Percentiles rank a stretch among this genome's conserved stretches.
These are phyloP conservation scores for Fusarium nelsonii DNA, from an alignment of 2,329 filamentous ascomycete genomes.

Conservation along the genomic window DNA sequence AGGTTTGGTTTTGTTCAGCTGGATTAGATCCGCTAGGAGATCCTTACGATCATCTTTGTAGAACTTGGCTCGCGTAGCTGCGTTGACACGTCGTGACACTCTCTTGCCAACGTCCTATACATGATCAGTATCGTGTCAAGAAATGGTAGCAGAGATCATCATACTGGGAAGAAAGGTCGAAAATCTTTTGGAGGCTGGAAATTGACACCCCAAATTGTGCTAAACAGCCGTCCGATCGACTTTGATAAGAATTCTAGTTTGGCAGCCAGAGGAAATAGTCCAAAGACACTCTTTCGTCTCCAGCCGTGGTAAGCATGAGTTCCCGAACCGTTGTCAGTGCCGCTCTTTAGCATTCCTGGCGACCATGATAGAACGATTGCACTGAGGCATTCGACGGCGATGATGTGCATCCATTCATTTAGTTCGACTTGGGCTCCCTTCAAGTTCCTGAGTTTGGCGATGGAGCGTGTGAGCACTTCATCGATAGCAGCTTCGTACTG, in stretches of 20 bases:
- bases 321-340: constrained; percentile 62
- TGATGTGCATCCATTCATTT: constrained; percentile 69
- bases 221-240: constrained; percentile 55
- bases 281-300: constrained; percentile 66
- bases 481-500: constrained; percentile 59
- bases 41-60: constrained; percentile 54
- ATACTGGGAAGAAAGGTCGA: constrained; percentile 63
- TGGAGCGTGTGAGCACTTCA: constrained; percentile 52
- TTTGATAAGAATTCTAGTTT: constrained; percentile 56
- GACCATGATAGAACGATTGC: constrained; percentile 66
- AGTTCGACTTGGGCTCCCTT: constrained; percentile 59
- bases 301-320: constrained; percentile 63
- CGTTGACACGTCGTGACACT: constrained; percentile 53
- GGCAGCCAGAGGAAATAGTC: constrained; percentile 60
- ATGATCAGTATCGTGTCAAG: not conserved
- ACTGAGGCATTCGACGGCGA: constrained; percentile 64
- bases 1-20: constrained; percentile 59
- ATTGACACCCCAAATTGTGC: constrained; percentile 59
- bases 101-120: constrained; percentile 52
- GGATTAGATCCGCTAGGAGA: constrained; percentile 61
- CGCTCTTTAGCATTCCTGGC: constrained; percentile 59
- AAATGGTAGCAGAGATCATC: constrained; percentile 4
- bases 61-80: constrained; percentile 46
- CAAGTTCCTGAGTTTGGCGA: constrained; percentile 54
- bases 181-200: constrained; percentile 60